Evolutionary conservation across 805 yeast species (phyloP), one percentile per base, ranked within the genome.

Genomic region (Metschnikowia sp.): DNA sequence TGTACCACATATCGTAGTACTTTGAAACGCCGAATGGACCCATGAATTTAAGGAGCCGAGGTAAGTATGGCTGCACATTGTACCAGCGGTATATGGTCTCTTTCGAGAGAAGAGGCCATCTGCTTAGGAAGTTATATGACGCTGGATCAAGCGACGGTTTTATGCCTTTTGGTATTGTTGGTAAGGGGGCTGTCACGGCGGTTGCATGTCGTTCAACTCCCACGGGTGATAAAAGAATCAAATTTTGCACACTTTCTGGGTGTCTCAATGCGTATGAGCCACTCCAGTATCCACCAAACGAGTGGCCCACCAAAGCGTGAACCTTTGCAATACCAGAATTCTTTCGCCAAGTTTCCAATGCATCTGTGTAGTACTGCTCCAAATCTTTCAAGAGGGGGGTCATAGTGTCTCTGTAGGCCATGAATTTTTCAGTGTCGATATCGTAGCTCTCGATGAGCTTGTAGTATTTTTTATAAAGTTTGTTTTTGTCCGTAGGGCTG

Each of bases 241-340:
- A 64, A 49, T 77, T 76, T 12, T 74, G 65, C 7, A 88, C 71
- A 4, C 72, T 60, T 0, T 76, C 60, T 0, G 90, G 88, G 56
- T 83, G 75, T 50, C 70, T 78, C 37, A 81, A 59, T 2, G 86
- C 74, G 61, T 84, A 87, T 7, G 83, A 77, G 41, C 79, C 78
- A 0, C 88, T 78, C 67, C 88, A 68, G 56, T 85, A 83, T 0
- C 89, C 94, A 31, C 96, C 96, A 53, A 80, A 81, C 0, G 95
- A 86, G 63, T 88, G 96, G 0, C 89, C 92, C 18, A 87, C 66
- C 11, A 88, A 59, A 56, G 79, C 84, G 53, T 72, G 76, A 35
- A 88, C 75, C 51, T 78, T 74, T 1, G 71, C 75, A 10, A 87
- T 61, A 0, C 72, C 70, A 18, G 76, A 67, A 8, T 57, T 65